Percentiles rank a stretch among this genome's conserved stretches.
These are phyloP conservation scores for Ophiocytium majus DNA, from an alignment of 352 stramenopile species.

Conservation along the genomic window DNA sequence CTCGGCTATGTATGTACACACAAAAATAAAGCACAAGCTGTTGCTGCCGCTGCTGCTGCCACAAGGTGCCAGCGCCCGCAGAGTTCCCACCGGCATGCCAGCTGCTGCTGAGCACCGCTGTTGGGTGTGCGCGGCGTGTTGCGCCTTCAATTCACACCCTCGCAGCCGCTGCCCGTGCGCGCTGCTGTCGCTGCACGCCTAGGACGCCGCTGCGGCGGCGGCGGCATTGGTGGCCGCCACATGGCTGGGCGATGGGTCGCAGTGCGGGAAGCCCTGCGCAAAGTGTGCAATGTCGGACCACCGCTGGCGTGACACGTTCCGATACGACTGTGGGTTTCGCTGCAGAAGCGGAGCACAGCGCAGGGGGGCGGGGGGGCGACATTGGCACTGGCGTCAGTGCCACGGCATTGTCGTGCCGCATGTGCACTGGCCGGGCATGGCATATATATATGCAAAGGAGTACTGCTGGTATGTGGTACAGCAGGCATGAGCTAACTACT, in stretches of 20 bases:
- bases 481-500: not conserved
- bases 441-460: no score
- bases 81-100: not conserved
- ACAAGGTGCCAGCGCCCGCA: no score
- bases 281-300: not conserved
- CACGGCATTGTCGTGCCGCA: not conserved
- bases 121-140: not conserved
- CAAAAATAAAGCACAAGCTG: no score
- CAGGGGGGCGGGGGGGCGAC: not conserved
- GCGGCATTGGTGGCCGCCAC: no score
- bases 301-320: not conserved
- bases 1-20: no score
- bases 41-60: no score
- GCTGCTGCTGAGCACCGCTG: not conserved
- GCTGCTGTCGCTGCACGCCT: not conserved
- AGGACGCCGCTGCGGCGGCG: no score
- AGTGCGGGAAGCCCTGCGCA: not conserved
- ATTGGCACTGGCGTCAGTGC: not conserved
- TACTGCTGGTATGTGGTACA: not conserved
- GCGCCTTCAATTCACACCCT: not conserved
- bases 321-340: not conserved
- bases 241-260: no score
- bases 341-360: no score
- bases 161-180: not conserved
- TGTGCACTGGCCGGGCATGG: not conserved